Evolutionary conservation across 1,284 basidiomycete species (phyloP).

Genomic region (Wallemia mellicola): DNA sequence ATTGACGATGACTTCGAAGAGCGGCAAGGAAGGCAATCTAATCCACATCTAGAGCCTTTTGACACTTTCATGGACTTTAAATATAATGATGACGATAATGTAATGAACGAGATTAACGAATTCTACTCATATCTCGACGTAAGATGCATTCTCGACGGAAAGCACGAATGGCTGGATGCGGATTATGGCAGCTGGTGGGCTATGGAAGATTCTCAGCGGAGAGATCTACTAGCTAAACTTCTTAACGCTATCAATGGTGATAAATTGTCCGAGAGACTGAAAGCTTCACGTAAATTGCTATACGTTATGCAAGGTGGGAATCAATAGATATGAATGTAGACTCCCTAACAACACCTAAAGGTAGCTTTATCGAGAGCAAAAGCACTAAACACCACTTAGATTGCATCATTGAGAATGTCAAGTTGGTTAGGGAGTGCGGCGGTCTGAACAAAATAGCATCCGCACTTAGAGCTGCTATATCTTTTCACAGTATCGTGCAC

Average conservation of each 20-base stretch:
- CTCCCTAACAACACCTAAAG: constrained; percentile 18
- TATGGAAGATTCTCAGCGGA: constrained; percentile 47
- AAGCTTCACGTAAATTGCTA: constrained; percentile 53
- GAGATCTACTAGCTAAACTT: constrained; percentile 44
- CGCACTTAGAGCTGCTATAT: constrained; percentile 64
- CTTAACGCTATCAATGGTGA: constrained; percentile 61
- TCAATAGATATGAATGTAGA: neutral
- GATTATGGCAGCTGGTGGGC: constrained; percentile 12
- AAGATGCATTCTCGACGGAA: constrained; percentile 59
- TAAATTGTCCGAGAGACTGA: constrained; percentile 50
- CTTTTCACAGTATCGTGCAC: constrained; percentile 61
- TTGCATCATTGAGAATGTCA: constrained; percentile 84
- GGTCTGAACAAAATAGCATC: constrained; percentile 49
- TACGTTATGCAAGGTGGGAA: constrained; percentile 61
- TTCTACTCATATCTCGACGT: constrained; percentile 97
- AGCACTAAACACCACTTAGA: constrained; percentile 80
- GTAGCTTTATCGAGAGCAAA: constrained; percentile 65
- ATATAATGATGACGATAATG: constrained; percentile 79
- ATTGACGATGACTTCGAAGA: neutral
- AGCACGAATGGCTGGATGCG: constrained; percentile 30
- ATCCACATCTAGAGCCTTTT: neutral
- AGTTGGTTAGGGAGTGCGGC: constrained; percentile 28
- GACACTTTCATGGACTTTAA: constrained; percentile 34
- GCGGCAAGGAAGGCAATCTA: neutral
- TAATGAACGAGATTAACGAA: constrained; percentile 87